These are phyloP conservation scores for Vaccinium macrocarpon DNA, from an alignment of 148 eudicot species.

Conservation along the genomic window DNA sequence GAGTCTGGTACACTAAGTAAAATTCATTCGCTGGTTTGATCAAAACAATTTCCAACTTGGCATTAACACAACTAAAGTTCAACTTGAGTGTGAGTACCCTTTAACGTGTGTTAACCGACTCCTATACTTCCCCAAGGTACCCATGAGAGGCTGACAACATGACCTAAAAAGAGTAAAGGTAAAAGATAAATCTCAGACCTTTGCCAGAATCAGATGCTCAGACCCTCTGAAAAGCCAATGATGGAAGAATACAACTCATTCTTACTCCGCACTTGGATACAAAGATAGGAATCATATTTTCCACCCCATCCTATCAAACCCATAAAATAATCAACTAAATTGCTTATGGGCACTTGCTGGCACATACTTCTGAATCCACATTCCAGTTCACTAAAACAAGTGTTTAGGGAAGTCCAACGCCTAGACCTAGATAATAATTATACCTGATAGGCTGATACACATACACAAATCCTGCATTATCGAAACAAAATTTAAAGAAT, in stretches of 20 bases:
- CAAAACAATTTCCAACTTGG: background rate
- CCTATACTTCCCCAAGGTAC: background rate
- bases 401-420: background rate
- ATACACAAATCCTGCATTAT: background rate
- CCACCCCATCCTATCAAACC: background rate
- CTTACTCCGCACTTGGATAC: background rate
- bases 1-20: background rate
- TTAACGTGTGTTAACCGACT: background rate
- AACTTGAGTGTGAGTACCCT: background rate
- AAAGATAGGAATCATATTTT: background rate
- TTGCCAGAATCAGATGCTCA: background rate
- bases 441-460: background rate
- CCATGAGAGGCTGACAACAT: background rate
- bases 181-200: background rate
- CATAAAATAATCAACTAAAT: background rate
- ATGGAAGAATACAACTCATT: background rate
- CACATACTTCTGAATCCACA: background rate
- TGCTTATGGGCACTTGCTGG: too few relatives aligned
- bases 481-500: background rate
- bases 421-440: background rate
- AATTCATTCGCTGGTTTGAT: background rate
- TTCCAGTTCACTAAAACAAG: background rate
- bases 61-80: background rate
- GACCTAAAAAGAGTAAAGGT: background rate
- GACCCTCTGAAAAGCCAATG: background rate